Percentiles rank a stretch among this genome's conserved stretches.
Conservation (phyloP, 2,329 filamentous ascomycete genomes). For the Pseudogymnoascus destructans region DNA sequence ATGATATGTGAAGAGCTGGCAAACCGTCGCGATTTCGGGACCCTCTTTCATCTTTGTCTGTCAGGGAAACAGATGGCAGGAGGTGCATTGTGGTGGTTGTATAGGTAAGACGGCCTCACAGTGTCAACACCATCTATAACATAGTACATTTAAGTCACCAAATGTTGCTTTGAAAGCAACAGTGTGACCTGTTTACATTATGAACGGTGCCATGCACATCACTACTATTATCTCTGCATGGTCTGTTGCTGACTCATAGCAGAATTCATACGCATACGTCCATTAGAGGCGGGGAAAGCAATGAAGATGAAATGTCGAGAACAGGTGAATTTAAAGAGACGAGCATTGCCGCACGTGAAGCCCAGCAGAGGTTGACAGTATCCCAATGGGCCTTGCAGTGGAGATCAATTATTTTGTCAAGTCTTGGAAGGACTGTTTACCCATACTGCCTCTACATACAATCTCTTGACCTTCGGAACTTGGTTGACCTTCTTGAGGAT, state of each 20-base stretch:
- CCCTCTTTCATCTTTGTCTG: conserved; percentile 46
- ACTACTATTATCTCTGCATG: not conserved
- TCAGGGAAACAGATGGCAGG: conserved; percentile 42
- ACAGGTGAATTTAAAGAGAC: conserved; percentile 12
- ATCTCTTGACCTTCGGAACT: conserved; percentile 47
- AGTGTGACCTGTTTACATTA: not conserved
- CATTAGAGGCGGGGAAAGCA: conserved; percentile 31
- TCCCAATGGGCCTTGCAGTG: conserved; percentile 50
- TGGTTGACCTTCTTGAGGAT: conserved; percentile 45
- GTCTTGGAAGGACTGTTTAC: conserved; percentile 46
- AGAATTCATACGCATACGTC: conserved; percentile 37
- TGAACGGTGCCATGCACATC: not conserved
- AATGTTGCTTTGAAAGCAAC: not conserved
- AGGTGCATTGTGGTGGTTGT: conserved; percentile 47
- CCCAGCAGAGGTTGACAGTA: conserved; percentile 14
- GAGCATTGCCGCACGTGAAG: conserved; percentile 15
- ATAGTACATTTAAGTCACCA: not conserved
- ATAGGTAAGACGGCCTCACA: conserved; percentile 36
- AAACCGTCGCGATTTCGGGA: conserved; percentile 41
- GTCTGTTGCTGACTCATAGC: conserved; percentile 16
- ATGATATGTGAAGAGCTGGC: conserved; percentile 48
- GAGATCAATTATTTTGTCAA: conserved; percentile 55
- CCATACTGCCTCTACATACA: conserved; percentile 59
- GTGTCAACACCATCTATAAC: not conserved
- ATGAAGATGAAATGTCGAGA: conserved; percentile 28